Base-by-base conservation (phyloP, 2,329 filamentous ascomycete genomes). In the Akanthomyces uredinophilus region DNA sequence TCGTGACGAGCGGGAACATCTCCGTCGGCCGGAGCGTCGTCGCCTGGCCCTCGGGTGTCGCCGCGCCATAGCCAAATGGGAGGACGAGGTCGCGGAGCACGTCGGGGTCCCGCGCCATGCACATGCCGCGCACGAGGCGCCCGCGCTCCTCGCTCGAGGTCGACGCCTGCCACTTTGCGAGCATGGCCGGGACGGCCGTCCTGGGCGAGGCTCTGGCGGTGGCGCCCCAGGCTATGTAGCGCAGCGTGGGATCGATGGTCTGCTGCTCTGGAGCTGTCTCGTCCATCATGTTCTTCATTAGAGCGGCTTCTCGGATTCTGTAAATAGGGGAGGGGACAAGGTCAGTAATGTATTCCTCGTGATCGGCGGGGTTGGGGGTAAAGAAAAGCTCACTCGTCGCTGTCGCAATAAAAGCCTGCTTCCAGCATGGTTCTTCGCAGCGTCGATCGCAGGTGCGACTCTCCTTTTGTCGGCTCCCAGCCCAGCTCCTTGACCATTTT, bases 1-100 rank as follows among this genome's bases (percentile, higher is more conserved):
- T 83, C 53, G 82, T 80, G n/a, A 88, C 88, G 39, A 92, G 89
- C 13, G 87, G 88, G 78, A 97, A 93, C 75, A 95, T 86, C 74
- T 98, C 95, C 70, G 91, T 93, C 18, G 88, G 84, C 11, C 91
- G 87, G 24, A 98, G 90, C 16, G n/a, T n/a, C n/a, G n/a, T n/a
- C n/a, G 89, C 77, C 65, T 84, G 79, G 39, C 76, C 77, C 1
- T 81, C 1, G 82, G 82, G 32, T 8, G 29, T 8, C 2, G 80
- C 79, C 37, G 76, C 82, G 73, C 89, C 88, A 67, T 91, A 93
- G 75, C 96, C 89, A 75, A 93, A 97, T 83, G 76, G 88, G 69
- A 80, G 90, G 71, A 83, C 87, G 82, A 70, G 88, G 77, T 75
- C 75, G 61, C 83, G 78, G 44, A 96, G 86, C 35, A 97, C 79